Evolutionary conservation across 148 eudicot species (phyloP), one percentile per base, ranked within the genome.

Genomic region (Oxyria digyna): DNA sequence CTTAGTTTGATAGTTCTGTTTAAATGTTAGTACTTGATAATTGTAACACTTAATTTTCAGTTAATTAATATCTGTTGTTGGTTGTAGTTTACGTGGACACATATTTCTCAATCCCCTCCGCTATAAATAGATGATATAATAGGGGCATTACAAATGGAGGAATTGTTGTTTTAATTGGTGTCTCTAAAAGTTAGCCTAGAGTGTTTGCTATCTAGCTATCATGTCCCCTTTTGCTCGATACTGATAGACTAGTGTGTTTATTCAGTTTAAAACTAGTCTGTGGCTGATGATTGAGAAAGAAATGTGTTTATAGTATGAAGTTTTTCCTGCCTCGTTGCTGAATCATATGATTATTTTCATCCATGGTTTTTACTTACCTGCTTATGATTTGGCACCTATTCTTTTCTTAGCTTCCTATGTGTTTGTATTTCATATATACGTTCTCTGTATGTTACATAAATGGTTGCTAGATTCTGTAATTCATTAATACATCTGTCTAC

Each of bases 331-430:
- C 21, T 6, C 7, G 57, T 7, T 11, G 17, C 49, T 12, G 7
- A 1, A 1, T 7, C 20, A 21, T 49, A n/a, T 50, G 37, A 24
- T 12, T 55, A 11, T 26, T 55, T 55, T 12, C 3, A 23, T 20
- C 65, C 20, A 15, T 59, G 18, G 14, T 37, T 29, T 59, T 59
- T 10, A 59, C 37, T 59, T 29, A 20, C 32, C 26, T 4, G 65
- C 65, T 59, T 59, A 12, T 59, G 65, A 59, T 59, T 14, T 31
- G 18, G 63, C 17, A 57, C 63, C 63, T 57, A 27, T 57, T 57
- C 18, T 26, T 26, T 27, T 57, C 1, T 0, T 57, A 27, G 5
- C 35, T 4, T 57, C 35, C n/a, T 26, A 8, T 57, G 35, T 57
- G 63, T 32, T 13, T 29, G 8, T 59, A 6, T 31, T 18, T 1